Percentiles rank a stretch among this genome's conserved stretches.
Evolutionary conservation across 192 early-diverging fungal species (phyloP).

Genomic region (Dimargaris xerosporica): DNA sequence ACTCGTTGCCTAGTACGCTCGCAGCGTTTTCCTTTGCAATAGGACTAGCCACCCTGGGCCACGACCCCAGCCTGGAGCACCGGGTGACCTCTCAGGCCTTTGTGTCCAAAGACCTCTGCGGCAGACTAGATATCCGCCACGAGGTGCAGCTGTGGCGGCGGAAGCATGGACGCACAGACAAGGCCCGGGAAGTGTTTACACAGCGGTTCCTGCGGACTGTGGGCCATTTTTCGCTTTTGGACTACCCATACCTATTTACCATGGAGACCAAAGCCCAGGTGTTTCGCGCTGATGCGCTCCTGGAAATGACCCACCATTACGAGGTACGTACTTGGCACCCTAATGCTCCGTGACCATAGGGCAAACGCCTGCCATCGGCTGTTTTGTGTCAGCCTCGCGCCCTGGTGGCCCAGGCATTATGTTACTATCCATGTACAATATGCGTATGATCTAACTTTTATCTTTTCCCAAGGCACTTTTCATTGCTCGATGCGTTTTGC

Average conservation of each 20-base stretch:
- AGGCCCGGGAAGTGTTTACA: not conserved
- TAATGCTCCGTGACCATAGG: no score
- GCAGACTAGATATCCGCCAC: not conserved
- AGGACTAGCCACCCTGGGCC: not conserved
- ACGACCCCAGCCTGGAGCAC: not conserved
- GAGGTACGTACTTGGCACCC: not conserved
- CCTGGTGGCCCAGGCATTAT: no score
- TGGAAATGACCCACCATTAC: conserved; percentile 7
- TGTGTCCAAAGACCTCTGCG: not conserved
- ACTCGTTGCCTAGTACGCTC: not conserved
- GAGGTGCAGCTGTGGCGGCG: not conserved
- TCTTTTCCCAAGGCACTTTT: no score
- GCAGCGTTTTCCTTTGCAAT: not conserved
- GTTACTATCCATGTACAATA: no score
- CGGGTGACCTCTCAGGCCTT: not conserved
- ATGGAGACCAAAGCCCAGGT: not conserved
- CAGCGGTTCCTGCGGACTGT: not conserved
- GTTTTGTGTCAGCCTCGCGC: no score
- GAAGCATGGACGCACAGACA: not conserved
- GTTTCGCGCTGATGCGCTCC: not conserved
- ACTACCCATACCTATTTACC: conserved; percentile 2
- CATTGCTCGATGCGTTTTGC: no score
- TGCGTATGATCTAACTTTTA: no score
- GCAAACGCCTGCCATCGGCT: no score
- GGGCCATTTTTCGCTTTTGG: not conserved